These are phyloP conservation scores for Nephelium lappaceum DNA, from an alignment of 345 rosid genomes.

Conservation along the genomic window DNA sequence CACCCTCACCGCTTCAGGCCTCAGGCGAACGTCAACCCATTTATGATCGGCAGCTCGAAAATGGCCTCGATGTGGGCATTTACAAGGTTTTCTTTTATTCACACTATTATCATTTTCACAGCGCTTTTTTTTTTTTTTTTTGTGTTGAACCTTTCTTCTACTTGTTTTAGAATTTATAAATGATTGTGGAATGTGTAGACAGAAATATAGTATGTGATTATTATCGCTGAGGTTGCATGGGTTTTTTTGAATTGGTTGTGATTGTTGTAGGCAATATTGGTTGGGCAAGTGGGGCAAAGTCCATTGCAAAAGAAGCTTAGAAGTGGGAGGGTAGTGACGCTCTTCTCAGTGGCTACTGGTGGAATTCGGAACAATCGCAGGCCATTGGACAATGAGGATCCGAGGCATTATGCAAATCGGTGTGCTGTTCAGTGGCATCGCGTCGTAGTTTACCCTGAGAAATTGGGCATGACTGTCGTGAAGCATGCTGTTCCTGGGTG, in stretches of 20 bases:
- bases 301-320: constrained; percentile 80
- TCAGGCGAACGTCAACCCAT: constrained; percentile 32
- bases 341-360: constrained; percentile 80
- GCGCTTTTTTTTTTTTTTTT: not conserved
- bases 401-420: constrained; percentile 68
- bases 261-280: constrained; percentile 71
- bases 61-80: constrained; percentile 77
- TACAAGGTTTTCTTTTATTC: constrained; percentile 54
- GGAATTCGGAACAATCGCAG: constrained; percentile 80
- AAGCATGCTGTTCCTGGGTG: constrained; percentile 79
- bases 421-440: constrained; percentile 92
- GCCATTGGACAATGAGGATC: constrained; percentile 74
- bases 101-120: not conserved
- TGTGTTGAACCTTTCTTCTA: not conserved
- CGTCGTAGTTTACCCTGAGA: constrained; percentile 66
- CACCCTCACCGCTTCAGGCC: constrained; percentile 20
- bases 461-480: constrained; percentile 56
- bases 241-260: constrained; percentile 1
- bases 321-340: constrained; percentile 59
- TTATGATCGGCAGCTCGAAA: constrained; percentile 63
- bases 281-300: constrained; percentile 84
- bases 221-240: no score
- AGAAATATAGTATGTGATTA: not conserved
- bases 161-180: no score
- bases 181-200: not conserved